Base-by-base conservation (phyloP, 306 rosid species). In the Cucurbita maxima region DNA sequence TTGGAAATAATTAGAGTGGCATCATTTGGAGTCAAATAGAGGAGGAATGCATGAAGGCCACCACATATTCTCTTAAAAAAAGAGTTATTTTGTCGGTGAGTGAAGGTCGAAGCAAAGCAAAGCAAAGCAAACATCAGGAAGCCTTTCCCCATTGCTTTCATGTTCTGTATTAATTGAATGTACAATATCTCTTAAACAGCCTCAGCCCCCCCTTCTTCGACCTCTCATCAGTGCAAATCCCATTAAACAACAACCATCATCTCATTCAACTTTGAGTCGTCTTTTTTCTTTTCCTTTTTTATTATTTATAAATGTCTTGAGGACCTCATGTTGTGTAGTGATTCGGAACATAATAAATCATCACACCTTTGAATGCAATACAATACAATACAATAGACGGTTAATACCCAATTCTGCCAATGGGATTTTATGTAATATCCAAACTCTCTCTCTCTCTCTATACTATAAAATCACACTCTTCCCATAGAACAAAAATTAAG, bases 261-360 rank as follows among this genome's bases (percentile, higher is more conserved):
- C 59, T 30, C 51, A 30, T 50, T 50, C 59, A 30, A 51, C 5
- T 51, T 25, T 16, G 47, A 47, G 47, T 14, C 30, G 34, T 15
- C 45, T 68, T 63, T 56, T 51, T 30, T 30, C 3, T 30, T 30
- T 30, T 30, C 25, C 25, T 25, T 25, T 25, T 25, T 25, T 25
- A 25, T 30, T 30, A 2, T 30, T 30, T 30, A 30, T 30, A 30
- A 14, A 12, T 61, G 47, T 16, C 19, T 47, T 0, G 41, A 50
- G 58, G 74, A 50, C 58, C 56, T 45, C 74, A 50, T 70, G 74
- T 70, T 45, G 45, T 70, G 47, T 53, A 70, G 74, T 70, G 74
- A 50, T 69, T 69, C 47, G 56, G 40, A 67, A 67, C 73, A 62
- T 16, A 8, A 47, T 25, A 25, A 69, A 14, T 69, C 58, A 48